A percentile compares a stretch with the other conserved stretches of the same genome.
These are phyloP conservation scores for Aurinia saxatilis DNA, from an alignment of 345 rosid genomes.

Conservation along the genomic window DNA sequence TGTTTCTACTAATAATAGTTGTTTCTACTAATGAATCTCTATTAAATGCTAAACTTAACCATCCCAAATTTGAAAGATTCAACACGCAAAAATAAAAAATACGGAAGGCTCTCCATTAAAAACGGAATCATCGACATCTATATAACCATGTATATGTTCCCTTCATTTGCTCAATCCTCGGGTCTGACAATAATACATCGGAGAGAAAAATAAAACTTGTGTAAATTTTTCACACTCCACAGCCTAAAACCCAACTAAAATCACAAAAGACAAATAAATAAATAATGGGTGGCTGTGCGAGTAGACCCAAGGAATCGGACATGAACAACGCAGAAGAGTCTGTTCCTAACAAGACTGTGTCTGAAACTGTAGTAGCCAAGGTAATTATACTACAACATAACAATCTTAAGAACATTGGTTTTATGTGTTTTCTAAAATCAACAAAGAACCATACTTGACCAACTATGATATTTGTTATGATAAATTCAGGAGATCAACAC, in stretches of 20 bases:
- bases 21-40: too few species aligned
- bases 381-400: background rate
- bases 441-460: background rate
- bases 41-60: background rate
- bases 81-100: background rate
- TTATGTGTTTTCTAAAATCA: background rate
- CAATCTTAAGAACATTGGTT: background rate
- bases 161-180: slow-evolving; percentile 21
- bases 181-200: slow-evolving; percentile 12
- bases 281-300: slow-evolving; percentile 55
- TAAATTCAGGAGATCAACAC: slow-evolving; percentile 19
- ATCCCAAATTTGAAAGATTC: background rate
- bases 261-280: background rate
- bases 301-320: slow-evolving; percentile 41
- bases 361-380: slow-evolving; percentile 26
- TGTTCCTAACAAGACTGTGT: slow-evolving; percentile 16
- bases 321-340: slow-evolving; percentile 26
- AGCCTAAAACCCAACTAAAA: slow-evolving; percentile 26
- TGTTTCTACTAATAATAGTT: too few species aligned
- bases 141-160: slow-evolving; percentile 7
- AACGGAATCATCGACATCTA: slow-evolving; percentile 11
- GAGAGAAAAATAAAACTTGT: slow-evolving; percentile 8
- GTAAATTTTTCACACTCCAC: slow-evolving; percentile 16
- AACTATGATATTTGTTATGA: background rate
- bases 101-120: slow-evolving; percentile 6